phyloP scores from a whole-genome alignment of 139 green algal species.

The Coelastrella sp. region DNA sequence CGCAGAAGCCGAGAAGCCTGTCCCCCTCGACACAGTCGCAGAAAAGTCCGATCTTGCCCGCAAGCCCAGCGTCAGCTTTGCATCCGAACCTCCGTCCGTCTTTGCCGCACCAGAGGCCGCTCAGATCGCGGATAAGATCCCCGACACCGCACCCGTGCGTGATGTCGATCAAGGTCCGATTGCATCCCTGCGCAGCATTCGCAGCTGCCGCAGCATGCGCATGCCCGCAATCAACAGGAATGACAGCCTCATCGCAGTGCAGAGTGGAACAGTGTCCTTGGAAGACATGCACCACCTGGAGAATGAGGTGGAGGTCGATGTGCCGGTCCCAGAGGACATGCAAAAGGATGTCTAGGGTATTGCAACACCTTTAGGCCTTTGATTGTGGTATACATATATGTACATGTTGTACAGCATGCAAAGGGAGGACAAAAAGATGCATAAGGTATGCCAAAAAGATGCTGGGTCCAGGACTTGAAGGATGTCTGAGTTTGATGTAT shows the following conservation, averaged over 20 bases:
- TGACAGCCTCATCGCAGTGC: constrained; percentile 4
- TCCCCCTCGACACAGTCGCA: background rate
- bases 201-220: constrained; percentile 2
- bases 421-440: no score
- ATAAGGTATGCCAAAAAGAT: no score
- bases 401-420: no score
- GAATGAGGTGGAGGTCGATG: constrained; percentile 3
- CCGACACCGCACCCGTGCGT: background rate
- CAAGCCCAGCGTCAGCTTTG: background rate
- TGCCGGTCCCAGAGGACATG: background rate
- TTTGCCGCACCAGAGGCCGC: background rate
- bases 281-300: constrained; percentile 25
- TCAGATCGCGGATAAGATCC: background rate
- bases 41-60: background rate
- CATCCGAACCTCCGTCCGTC: background rate
- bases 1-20: background rate
- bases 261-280: background rate
- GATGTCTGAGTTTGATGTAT: no score
- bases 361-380: background rate
- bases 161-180: background rate
- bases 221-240: background rate
- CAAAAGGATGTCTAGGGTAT: background rate
- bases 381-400: no score
- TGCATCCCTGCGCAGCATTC: background rate
- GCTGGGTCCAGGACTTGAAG: no score